A percentile compares a stretch with the other conserved stretches of the same genome.
phyloP scores from a whole-genome alignment of 2,329 filamentous ascomycete species.

The Paraconiothyrium sp. region DNA sequence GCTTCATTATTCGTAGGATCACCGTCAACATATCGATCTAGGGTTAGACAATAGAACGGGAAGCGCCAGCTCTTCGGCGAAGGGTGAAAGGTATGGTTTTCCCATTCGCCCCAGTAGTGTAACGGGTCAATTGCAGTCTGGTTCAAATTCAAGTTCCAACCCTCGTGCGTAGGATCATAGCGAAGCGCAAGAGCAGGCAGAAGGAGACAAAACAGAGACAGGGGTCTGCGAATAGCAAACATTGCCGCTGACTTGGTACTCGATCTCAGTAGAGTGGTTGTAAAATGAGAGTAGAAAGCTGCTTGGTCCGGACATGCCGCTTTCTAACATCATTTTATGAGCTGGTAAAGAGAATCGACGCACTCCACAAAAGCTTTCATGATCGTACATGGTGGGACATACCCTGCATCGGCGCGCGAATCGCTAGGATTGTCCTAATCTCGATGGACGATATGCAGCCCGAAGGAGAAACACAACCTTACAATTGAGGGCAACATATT shows the following conservation, averaged over 20 bases:
- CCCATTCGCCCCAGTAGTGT: constrained; percentile 67
- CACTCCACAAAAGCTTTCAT: constrained; percentile 23
- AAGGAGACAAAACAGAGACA: constrained; percentile 27
- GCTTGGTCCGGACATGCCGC: constrained; percentile 16
- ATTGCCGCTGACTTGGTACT: constrained; percentile 26
- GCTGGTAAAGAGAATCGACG: constrained; percentile 15
- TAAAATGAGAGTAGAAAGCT: constrained; percentile 17
- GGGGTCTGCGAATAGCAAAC: constrained; percentile 21
- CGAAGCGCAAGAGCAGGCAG: constrained; percentile 30
- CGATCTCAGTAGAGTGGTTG: constrained; percentile 15
- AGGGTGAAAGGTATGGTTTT: constrained; percentile 60
- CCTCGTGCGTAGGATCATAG: constrained; percentile 61
- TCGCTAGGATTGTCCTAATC: constrained; percentile 13
- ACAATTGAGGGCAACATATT: constrained; percentile 19
- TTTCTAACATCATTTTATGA: constrained; percentile 21
- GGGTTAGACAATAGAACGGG: constrained; percentile 71
- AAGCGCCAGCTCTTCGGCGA: constrained; percentile 72
- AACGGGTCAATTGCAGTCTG: constrained; percentile 63
- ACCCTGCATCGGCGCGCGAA: constrained; percentile 21
- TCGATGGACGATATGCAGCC: constrained; percentile 17
- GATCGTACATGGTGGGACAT: constrained; percentile 25
- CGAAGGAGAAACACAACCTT: constrained; percentile 15
- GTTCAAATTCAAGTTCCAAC: constrained; percentile 71
- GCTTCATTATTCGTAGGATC: constrained; percentile 71
- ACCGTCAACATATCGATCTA: constrained; percentile 72